Base-by-base conservation (phyloP, 257 asterid genomes). In the Penstemon davidsonii region DNA sequence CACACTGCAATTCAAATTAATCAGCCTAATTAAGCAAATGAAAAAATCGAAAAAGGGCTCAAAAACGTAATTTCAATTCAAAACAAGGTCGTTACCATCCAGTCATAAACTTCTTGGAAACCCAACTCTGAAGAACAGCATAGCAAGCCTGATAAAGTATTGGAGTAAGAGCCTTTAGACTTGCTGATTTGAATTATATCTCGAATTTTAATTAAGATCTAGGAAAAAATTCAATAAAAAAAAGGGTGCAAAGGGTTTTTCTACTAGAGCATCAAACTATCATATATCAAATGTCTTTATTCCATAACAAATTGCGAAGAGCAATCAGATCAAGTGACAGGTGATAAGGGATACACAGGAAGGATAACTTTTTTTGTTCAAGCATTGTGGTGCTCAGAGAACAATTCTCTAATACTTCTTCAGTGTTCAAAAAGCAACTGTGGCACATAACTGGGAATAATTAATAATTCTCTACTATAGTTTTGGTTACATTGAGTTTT, bases 91-190 rank as follows among this genome's bases (percentile, higher is more conserved):
- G 7, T 79, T 83, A 93, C 98, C 97, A 90, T 87, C 99, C 99
- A 67, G 97, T 93, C 99, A 93, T 93, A 85, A 93, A 93, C 95
- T 93, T 93, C 89, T 79, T 88, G 6, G 99, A 93, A 70, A 85
- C 94, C 97, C 97, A 93, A 81, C 99, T 93, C 81, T 88, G 97
- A 66, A 93, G 92, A 83, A 93, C 99, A 60, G 92, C 96, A 84
- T 87, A 88, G 85, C 95, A 90, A 74, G 99, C 99, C 99, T 93
- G 92, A 75, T 53, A 55, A 76, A 74, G 58, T 63, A 78, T 61
- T 45, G 43, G 46, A 41, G 75, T 73, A 40, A 80, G 79, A 55
- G 53, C 53, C 59, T 60, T 37, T 9, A 36, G 40, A 55, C 56
- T 33, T 9, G 72, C 60, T 62, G 61, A 66, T n/a, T 15, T 50